phyloP scores from a whole-genome alignment of 2,329 filamentous ascomycete species.

The Cyphellophora attinorum region DNA sequence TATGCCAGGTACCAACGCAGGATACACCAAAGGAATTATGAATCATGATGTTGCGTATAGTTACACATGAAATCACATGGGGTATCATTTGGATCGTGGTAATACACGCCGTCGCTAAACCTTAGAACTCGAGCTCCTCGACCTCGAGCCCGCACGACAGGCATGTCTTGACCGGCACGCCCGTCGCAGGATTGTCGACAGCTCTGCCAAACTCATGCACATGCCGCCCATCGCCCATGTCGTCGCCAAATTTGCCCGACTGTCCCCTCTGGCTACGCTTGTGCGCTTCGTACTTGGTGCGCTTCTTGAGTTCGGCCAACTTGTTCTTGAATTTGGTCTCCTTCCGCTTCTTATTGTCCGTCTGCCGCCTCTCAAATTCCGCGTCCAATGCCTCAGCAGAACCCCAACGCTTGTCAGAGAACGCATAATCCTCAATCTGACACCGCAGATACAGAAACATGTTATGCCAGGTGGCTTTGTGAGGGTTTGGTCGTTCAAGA shows the following conservation, averaged over 20 bases:
- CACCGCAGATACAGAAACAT: slow-evolving; percentile 96
- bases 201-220: slow-evolving; percentile 73
- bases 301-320: slow-evolving; percentile 80
- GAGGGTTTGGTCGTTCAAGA: slow-evolving; percentile 81
- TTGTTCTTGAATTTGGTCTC: slow-evolving; percentile 88
- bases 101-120: not conserved
- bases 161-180: slow-evolving; percentile 59
- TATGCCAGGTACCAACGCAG: no score
- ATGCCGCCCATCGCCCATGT: slow-evolving; percentile 61
- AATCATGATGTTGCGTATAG: no score
- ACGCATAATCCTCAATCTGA: slow-evolving; percentile 90
- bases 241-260: slow-evolving; percentile 62
- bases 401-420: slow-evolving; percentile 78
- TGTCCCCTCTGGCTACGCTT: slow-evolving; percentile 54
- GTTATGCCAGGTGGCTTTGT: slow-evolving; percentile 93
- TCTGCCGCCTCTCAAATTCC: slow-evolving; percentile 72
- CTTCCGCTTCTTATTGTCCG: slow-evolving; percentile 73
- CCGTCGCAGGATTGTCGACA: slow-evolving; percentile 48
- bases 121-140: slow-evolving; percentile 55
- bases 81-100: no score
- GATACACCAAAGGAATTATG: slow-evolving; percentile 4
- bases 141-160: slow-evolving; percentile 59
- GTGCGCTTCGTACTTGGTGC: slow-evolving; percentile 85
- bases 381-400: slow-evolving; percentile 74
- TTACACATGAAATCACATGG: no score